Evolutionary conservation across 768 basidiomycete species (phyloP).

Genomic region (Polyporus arcularius): DNA sequence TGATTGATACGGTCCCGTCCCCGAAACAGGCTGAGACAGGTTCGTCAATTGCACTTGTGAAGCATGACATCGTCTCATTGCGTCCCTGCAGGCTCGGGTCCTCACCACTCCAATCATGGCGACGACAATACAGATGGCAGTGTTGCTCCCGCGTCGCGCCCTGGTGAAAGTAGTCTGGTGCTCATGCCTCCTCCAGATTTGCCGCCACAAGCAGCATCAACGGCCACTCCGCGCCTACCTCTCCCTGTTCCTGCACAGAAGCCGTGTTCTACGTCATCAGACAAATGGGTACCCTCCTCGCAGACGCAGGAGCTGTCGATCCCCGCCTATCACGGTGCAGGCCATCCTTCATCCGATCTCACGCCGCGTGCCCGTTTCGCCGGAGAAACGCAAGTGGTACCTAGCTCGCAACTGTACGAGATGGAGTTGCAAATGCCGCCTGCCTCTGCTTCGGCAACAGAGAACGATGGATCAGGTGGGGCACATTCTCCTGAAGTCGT

Average conservation of each 20-base stretch:
- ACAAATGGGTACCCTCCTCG: constrained; percentile 20
- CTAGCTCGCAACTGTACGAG: constrained; percentile 24
- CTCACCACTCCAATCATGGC: too few relatives aligned
- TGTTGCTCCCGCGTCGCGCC: too few relatives aligned
- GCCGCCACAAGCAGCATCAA: too few relatives aligned
- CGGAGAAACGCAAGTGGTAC: constrained; percentile 10
- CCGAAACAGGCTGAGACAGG: too few relatives aligned
- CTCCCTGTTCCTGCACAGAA: not conserved
- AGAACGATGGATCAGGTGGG: not conserved
- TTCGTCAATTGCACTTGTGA: too few relatives aligned
- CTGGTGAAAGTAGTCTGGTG: too few relatives aligned
- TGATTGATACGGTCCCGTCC: too few relatives aligned
- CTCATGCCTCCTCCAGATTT: too few relatives aligned
- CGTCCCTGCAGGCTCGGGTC: too few relatives aligned
- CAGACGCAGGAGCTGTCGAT: constrained; percentile 20
- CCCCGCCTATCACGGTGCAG: not conserved
- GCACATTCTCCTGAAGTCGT: constrained; percentile 14
- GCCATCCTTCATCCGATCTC: not conserved
- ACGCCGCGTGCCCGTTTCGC: not conserved
- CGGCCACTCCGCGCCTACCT: too few relatives aligned
- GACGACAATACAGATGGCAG: too few relatives aligned
- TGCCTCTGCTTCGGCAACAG: not conserved
- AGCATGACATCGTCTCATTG: too few relatives aligned
- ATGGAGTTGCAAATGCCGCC: constrained; percentile 11
- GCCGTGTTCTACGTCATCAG: not conserved